Evolutionary conservation across 2,329 filamentous ascomycete genomes (phyloP).

Genomic region (Tolypocladium endophyticum): DNA sequence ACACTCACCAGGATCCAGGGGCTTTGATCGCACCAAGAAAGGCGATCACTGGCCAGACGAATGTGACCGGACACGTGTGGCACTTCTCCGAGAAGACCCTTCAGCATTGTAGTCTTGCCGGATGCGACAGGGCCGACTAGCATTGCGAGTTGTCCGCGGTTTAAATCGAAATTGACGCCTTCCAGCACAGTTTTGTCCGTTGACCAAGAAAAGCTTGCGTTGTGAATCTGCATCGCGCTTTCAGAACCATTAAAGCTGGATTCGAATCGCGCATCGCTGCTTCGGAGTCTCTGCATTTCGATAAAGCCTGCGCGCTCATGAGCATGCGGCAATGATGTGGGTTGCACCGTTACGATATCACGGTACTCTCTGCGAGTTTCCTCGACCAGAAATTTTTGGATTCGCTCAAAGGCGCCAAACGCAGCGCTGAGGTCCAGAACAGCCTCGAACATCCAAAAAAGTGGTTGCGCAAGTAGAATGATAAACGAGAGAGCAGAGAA

Average conservation of each 20-base stretch:
- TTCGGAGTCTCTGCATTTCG: neutral
- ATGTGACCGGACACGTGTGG: conserved; percentile 8
- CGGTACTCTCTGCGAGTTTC: conserved; percentile 15
- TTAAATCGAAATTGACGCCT: conserved; percentile 21
- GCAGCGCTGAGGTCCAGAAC: conserved; percentile 26
- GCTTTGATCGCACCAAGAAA: conserved; percentile 22
- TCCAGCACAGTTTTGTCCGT: conserved; percentile 15
- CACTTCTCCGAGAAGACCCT: conserved; percentile 24
- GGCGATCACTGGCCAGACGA: conserved; percentile 1
- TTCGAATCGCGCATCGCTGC: neutral
- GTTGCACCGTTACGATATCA: neutral
- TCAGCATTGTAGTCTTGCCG: conserved; percentile 33
- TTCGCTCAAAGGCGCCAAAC: conserved; percentile 28
- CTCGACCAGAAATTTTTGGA: conserved; percentile 23
- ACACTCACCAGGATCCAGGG: conserved; percentile 20
- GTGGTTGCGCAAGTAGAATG: conserved; percentile 7
- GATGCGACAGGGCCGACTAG: conserved; percentile 32
- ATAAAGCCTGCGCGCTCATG: neutral
- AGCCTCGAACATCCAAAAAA: conserved; percentile 26
- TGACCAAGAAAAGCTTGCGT: conserved; percentile 24
- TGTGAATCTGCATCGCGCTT: conserved; percentile 3
- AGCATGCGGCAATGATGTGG: neutral
- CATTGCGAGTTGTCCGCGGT: conserved; percentile 21
- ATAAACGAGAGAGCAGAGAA: conserved; percentile 13
- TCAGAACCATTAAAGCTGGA: neutral